Percentiles rank a stretch among this genome's conserved stretches.
These are phyloP conservation scores for Trifolium repens DNA, from an alignment of 306 rosid species.

Conservation along the genomic window DNA sequence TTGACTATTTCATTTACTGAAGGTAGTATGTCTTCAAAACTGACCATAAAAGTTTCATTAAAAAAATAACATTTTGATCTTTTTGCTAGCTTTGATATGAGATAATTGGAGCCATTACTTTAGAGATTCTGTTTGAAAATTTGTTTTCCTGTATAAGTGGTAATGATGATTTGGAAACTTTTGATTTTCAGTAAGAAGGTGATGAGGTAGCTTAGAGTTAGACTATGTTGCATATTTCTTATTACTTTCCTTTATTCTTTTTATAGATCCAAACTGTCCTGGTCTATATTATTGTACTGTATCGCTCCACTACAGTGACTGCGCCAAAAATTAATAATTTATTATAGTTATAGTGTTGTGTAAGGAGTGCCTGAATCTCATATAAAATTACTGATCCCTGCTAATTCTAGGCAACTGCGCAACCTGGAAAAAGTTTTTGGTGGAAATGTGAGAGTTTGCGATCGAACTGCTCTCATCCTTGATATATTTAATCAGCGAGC, in stretches of 20 bases:
- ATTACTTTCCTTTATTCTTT: conserved; percentile 12
- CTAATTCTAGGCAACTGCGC: conserved; percentile 74
- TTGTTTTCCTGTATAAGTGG: conserved; percentile 23
- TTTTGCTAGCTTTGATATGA: conserved; percentile 35
- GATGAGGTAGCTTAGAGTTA: conserved; percentile 16
- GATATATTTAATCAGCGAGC: conserved; percentile 98
- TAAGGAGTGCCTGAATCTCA: conserved; percentile 37
- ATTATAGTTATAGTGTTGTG: conserved; percentile 8
- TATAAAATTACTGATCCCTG: conserved; percentile 28
- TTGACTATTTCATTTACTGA: conserved; percentile 36
- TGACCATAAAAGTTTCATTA: neutral
- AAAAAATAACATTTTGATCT: conserved; percentile 10
- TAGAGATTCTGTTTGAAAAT: conserved; percentile 29
- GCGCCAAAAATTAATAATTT: conserved; percentile 20
- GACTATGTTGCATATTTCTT: conserved; percentile 16
- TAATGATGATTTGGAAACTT: conserved; percentile 17
- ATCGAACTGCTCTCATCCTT: conserved; percentile 91
- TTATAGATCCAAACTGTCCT: conserved; percentile 15
- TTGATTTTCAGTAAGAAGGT: conserved; percentile 19
- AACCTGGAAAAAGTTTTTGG: conserved; percentile 95
- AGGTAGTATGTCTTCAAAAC: conserved; percentile 9
- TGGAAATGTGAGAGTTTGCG: conserved; percentile 95
- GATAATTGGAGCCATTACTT: conserved; percentile 27
- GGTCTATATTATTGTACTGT: conserved; percentile 15
- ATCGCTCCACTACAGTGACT: conserved; percentile 5